Evolutionary conservation across 148 eudicot genomes (phyloP), one percentile per base, ranked within the genome.

Genomic region (Silene conica): DNA sequence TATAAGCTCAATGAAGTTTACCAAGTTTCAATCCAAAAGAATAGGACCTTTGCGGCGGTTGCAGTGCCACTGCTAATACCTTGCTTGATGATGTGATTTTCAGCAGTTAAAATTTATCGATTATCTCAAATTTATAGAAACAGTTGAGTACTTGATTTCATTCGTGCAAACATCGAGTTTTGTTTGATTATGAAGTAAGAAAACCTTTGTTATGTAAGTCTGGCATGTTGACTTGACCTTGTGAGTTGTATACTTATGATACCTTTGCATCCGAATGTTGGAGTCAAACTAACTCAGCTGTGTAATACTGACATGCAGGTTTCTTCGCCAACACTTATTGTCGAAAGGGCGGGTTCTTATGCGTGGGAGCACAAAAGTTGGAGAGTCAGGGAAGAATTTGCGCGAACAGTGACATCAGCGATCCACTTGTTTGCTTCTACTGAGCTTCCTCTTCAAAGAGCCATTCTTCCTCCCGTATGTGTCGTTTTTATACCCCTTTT

Each of bases 281-380:
- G 8, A 23, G 15, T 25, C 28, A 25, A 70, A 62, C 56, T 75
- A 3, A 28, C 48, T 38, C 43, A n/a, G 41, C 8, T 67, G 63
- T 50, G 55, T 0, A 4, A 50, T 50, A 14, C 18, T 34, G 38
- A 25, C 25, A 59, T 79, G 65, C 90, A 95, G 97, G 97, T 95
- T 63, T 95, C 96, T 31, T 95, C 97, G 57, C 96, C 99, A 63
- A 95, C 99, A 41, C 81, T 95, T 54, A 85, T 95, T 76, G 99
- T 95, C 50, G 99, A 95, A 82, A 87, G 99, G 81, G 96, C 97
- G 22, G 99, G 99, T 41, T 84, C 92, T 70, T 87, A 87, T 81
- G 99, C 94, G 14, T 95, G 99, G 99, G 85, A 81, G 69, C 99
- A 95, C 82, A 95, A 82, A 84, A 95, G 97, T 72, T 95, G 97